Percentiles rank a stretch among this genome's conserved stretches.
These are phyloP conservation scores for Colletotrichum tropicicola DNA, from an alignment of 2,329 filamentous ascomycete genomes.

Conservation along the genomic window DNA sequence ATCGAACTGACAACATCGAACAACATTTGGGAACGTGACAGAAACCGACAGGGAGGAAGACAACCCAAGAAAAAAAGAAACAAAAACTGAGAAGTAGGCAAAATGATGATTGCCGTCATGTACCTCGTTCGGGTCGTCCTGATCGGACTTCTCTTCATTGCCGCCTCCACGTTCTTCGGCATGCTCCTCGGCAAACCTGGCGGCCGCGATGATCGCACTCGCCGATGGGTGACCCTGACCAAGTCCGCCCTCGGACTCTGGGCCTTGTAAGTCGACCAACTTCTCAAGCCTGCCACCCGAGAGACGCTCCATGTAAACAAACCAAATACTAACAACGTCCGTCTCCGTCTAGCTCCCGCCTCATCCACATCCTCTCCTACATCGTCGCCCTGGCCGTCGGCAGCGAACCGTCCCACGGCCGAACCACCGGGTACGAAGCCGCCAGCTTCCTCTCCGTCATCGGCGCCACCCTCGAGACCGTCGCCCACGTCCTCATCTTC, in stretches of 20 bases:
- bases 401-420: not conserved
- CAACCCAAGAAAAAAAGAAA: not conserved
- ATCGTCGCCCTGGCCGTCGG: not conserved
- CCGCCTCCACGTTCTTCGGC: slow-evolving; percentile 34
- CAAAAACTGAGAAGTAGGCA: not conserved
- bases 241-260: slow-evolving; percentile 37
- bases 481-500: slow-evolving; percentile 17
- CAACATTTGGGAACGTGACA: too few relatives aligned
- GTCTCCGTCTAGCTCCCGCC: not conserved
- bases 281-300: not conserved
- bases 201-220: slow-evolving; percentile 34
- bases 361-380: not conserved
- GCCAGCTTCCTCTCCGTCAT: not conserved
- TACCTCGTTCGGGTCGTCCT: slow-evolving; percentile 30
- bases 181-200: slow-evolving; percentile 34
- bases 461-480: not conserved
- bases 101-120: not conserved
- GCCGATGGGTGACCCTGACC: slow-evolving; percentile 35
- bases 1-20: too few relatives aligned
- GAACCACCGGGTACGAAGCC: not conserved
- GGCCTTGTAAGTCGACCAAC: slow-evolving; percentile 33
- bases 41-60: not conserved
- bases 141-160: slow-evolving; percentile 27
- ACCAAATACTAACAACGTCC: not conserved
- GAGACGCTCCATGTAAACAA: too few relatives aligned